Base-by-base conservation (phyloP, 192 early-diverging fungal species). In the Coemansia sp. region DNA sequence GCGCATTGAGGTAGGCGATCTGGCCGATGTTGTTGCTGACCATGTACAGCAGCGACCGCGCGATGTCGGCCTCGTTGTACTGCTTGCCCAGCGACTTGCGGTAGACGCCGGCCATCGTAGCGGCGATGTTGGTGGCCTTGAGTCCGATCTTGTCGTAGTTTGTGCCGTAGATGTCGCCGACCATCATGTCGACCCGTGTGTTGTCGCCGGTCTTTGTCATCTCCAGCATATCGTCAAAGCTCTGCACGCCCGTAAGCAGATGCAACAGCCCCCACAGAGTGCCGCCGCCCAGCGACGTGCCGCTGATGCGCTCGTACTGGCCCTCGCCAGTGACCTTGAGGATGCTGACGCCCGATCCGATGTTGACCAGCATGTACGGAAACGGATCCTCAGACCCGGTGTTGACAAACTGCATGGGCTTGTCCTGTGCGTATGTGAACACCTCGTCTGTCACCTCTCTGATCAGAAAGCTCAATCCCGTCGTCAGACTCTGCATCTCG, bases 1-100 rank as follows among this genome's bases (percentile, higher is more conserved):
- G 89, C 7, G 97, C 97, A 69, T 97, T 97, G 60, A 99, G 80
- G 64, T 95, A 99, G 0, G 96, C 97, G 61, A 99, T 97, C 76
- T 99, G 97, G 10, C 97, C 96, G 86, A 99, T 94, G 74, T 97
- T 99, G 85, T 99, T 99, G 75, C 93, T 80, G 58, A 99, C 90
- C 91, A 99, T 93, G 80, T 91, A 97, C 61, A 99, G 85, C 56
- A 99, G 78, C 58, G 91, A 93, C 55, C 91, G 84, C 5, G 93
- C 88, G 63, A 99, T 91, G 68, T 99, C 97, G 40, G 88, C 85
- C 45, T 88, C 84, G 32, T 76, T 83, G 69, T 93, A 91, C 56
- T 84, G 82, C 25, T 72, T 82, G 48, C 86, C 85, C 10, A 91
- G 86, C 28, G 86, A 80, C 63, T 91, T 91, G 80, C 94, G 94